Conservation (phyloP, 352 stramenopile species). For the Blastocystis sp. region DNA sequence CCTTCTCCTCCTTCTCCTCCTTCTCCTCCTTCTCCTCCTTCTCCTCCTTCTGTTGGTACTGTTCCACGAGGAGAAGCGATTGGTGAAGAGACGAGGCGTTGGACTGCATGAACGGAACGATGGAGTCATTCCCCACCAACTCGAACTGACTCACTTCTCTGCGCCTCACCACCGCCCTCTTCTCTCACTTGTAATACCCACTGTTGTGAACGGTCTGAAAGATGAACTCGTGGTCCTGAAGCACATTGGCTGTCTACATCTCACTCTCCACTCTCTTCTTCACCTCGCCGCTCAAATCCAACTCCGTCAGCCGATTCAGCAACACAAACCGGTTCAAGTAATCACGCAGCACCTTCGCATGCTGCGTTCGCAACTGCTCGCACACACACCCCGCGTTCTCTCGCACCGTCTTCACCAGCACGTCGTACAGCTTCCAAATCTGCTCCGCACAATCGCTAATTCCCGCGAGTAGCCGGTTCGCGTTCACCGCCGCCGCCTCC, state of each 20-base stretch:
- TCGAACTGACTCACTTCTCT: neutral
- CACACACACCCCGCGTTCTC: slow-evolving; percentile 2
- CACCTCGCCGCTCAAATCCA: slow-evolving; percentile 47
- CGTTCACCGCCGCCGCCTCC: neutral
- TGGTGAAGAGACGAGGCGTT: neutral
- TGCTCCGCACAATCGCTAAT: slow-evolving; percentile 20
- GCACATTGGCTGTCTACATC: neutral
- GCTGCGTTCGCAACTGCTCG: neutral
- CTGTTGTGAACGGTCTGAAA: slow-evolving; percentile 18
- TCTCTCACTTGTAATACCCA: neutral
- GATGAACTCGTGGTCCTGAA: slow-evolving; percentile 19
- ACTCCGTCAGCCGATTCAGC: slow-evolving; percentile 13
- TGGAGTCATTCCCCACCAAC: slow-evolving; percentile 15
- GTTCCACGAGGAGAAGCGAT: slow-evolving; percentile 19
- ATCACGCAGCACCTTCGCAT: slow-evolving; percentile 6
- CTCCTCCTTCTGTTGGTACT: neutral
- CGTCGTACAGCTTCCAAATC: slow-evolving; percentile 11
- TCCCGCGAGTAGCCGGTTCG: neutral
- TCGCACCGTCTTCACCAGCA: slow-evolving; percentile 13
- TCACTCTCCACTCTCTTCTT: neutral
- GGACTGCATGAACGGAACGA: neutral
- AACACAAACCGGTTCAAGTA: slow-evolving; percentile 44
- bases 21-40: neutral
- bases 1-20: neutral
- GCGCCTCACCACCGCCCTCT: no score